Conservation (phyloP, 2,329 filamentous ascomycete species). For the Phyllosticta citriasiana region DNA sequence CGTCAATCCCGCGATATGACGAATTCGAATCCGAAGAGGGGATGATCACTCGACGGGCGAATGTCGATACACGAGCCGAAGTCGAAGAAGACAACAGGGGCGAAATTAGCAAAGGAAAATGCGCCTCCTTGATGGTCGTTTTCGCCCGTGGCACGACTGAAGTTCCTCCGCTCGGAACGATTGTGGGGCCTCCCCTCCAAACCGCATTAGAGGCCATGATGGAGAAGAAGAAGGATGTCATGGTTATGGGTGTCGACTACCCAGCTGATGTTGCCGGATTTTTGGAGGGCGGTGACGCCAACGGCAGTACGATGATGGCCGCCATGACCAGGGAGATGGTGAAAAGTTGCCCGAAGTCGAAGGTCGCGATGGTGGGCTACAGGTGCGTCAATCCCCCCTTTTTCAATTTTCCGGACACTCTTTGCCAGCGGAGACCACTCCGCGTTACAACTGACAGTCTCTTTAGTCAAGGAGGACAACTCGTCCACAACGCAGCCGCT, state of each 20-base stretch:
- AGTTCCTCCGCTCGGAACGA: slow-evolving; percentile 40
- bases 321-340: slow-evolving; percentile 29
- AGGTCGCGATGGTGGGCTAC: slow-evolving; percentile 39
- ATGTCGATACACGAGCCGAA: neutral
- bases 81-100: neutral
- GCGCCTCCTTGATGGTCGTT: slow-evolving; percentile 38
- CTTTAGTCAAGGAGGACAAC: slow-evolving; percentile 28
- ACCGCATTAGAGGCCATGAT: slow-evolving; percentile 33
- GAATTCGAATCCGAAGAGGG: neutral
- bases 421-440: neutral
- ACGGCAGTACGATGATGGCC: slow-evolving; percentile 38
- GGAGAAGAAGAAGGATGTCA: slow-evolving; percentile 34
- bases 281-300: slow-evolving; percentile 35
- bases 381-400: slow-evolving; percentile 21
- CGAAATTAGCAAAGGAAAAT: neutral
- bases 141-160: slow-evolving; percentile 49
- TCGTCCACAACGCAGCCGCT: slow-evolving; percentile 35
- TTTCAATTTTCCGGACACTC: neutral
- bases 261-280: slow-evolving; percentile 37
- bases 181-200: slow-evolving; percentile 44
- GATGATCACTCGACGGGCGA: neutral
- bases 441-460: neutral
- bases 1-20: neutral
- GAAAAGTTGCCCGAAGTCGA: slow-evolving; percentile 35
- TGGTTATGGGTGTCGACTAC: slow-evolving; percentile 48